Percentiles rank a stretch among this genome's conserved stretches.
phyloP scores from a whole-genome alignment of 345 rosid genomes.

The Nephelium lappaceum region DNA sequence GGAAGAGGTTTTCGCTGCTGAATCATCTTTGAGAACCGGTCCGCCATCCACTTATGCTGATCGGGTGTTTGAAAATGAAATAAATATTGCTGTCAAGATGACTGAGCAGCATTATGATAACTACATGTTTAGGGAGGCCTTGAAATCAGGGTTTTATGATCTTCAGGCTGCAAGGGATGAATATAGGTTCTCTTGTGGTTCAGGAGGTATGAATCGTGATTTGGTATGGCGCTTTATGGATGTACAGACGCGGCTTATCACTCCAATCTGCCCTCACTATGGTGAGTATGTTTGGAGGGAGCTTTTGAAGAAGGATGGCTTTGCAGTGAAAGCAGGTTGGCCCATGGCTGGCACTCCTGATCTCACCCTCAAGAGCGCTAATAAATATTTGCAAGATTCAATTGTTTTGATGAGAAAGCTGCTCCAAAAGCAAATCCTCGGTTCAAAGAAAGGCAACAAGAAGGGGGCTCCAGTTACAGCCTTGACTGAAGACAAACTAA shows the following conservation, averaged over 20 bases:
- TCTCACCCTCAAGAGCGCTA: constrained; percentile 75
- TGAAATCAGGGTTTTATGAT: constrained; percentile 88
- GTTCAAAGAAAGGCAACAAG: constrained; percentile 73
- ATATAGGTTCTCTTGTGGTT: constrained; percentile 84
- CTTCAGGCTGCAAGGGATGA: constrained; percentile 94
- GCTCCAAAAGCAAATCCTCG: constrained; percentile 66
- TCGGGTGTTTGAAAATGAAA: constrained; percentile 81
- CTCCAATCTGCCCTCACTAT: constrained; percentile 95
- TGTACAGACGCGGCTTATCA: constrained; percentile 82
- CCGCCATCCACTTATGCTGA: constrained; percentile 81
- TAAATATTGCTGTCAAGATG: constrained; percentile 73
- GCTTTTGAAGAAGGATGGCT: constrained; percentile 77
- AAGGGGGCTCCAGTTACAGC: constrained; percentile 60
- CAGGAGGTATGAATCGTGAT: constrained; percentile 70
- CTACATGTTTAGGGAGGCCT: constrained; percentile 91
- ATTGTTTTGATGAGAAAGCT: constrained; percentile 79
- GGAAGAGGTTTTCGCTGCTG: constrained; percentile 75
- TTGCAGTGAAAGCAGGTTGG: constrained; percentile 86
- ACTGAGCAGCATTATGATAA: constrained; percentile 68
- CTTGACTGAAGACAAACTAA: constrained; percentile 50
- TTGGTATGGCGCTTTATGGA: constrained; percentile 79
- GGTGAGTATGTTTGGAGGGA: constrained; percentile 90
- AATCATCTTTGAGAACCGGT: constrained; percentile 71
- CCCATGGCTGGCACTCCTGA: constrained; percentile 74
- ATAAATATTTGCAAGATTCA: constrained; percentile 89